Evolutionary conservation across 495 filamentous ascomycete species (phyloP), one percentile per base, ranked within the genome.

Genomic region (Oidiodendron maius): DNA sequence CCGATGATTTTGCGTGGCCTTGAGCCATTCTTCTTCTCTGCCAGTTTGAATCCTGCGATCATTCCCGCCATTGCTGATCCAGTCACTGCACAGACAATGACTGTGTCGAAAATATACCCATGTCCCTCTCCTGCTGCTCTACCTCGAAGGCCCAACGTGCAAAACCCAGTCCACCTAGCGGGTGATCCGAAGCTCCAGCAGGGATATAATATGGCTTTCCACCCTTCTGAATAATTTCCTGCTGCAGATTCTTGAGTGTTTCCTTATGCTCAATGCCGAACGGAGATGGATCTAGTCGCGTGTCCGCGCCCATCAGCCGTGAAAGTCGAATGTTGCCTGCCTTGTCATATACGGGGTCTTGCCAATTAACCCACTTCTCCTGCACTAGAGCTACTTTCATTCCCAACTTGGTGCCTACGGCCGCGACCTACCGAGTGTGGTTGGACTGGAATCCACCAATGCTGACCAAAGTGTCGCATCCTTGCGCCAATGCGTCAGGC

Each of bases 371-470:
- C 81, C 81, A 84, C 48, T 81, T 66, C 55, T 83, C 80, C 59
- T 84, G 79, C 0, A 83, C 69, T 6, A 23, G 38, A 20, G 3
- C 13, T 44, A 28, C 72, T 17, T 76, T 69, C 1, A 84, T 63
- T 0, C 80, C 78, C 0, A 72, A 52, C 17, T 68, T 63, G 9
- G 72, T 66, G 4, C 74, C 78, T 0, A 74, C 76, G 0, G 77
- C 81, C 2, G 80, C 78, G 0, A 82, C 80, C 48, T 77, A 72
- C 0, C 82, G 72, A 6, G 78, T 84, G 60, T 84, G 80, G 68
- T 84, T 86, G 21, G 71, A 78, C 54, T 84, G 81, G 10, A 84
- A 67, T 28, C 80, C 81, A 35, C 82, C 81, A 56, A 82, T 79
- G 40, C 69, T 75, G 46, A 84, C 71, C 10, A 85, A 69, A 3